Conservation (phyloP, 1,139 yeast genomes). For the Suzukiozyma palmioleophila region DNA sequence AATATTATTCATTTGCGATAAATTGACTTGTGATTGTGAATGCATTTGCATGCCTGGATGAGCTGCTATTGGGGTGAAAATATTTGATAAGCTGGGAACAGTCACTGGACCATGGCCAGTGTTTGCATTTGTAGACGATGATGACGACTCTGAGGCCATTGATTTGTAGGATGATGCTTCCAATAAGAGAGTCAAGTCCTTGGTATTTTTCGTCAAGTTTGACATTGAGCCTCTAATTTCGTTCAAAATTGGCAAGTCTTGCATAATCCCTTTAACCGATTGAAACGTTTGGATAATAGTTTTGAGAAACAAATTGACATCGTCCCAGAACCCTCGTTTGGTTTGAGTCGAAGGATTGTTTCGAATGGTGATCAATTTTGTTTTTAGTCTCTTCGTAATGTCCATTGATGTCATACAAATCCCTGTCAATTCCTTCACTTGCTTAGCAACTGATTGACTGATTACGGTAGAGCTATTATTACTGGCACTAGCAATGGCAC, state of each 20-base stretch:
- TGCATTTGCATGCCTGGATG: conserved; percentile 21
- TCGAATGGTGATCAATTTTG: conserved; percentile 50
- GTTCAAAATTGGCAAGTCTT: conserved; percentile 72
- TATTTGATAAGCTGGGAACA: conserved; percentile 31
- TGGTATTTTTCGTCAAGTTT: conserved; percentile 77
- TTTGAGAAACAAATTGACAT: conserved; percentile 75
- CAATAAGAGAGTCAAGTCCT: conserved; percentile 79
- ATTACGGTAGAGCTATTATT: conserved; percentile 15
- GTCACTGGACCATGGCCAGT: conserved; percentile 23
- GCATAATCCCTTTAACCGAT: conserved; percentile 76
- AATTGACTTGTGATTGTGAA: conserved; percentile 19
- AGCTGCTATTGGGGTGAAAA: conserved; percentile 31
- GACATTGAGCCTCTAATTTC: conserved; percentile 81
- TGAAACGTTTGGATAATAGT: conserved; percentile 81
- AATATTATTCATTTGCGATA: conserved; percentile 13
- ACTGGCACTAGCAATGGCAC: conserved; percentile 46
- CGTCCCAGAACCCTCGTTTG: conserved; percentile 76
- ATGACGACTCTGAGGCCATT: conserved; percentile 22
- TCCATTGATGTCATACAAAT: conserved; percentile 83
- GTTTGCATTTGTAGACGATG: conserved; percentile 8
- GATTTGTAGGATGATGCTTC: conserved; percentile 50
- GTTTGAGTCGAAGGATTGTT: conserved; percentile 51
- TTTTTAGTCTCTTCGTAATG: conserved; percentile 62
- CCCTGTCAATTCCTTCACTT: conserved; percentile 71
- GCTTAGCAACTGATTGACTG: conserved; percentile 44